A percentile compares a stretch with the other conserved stretches of the same genome.
Conservation (phyloP, 164 flowering plant genomes). For the Sedum album region DNA sequence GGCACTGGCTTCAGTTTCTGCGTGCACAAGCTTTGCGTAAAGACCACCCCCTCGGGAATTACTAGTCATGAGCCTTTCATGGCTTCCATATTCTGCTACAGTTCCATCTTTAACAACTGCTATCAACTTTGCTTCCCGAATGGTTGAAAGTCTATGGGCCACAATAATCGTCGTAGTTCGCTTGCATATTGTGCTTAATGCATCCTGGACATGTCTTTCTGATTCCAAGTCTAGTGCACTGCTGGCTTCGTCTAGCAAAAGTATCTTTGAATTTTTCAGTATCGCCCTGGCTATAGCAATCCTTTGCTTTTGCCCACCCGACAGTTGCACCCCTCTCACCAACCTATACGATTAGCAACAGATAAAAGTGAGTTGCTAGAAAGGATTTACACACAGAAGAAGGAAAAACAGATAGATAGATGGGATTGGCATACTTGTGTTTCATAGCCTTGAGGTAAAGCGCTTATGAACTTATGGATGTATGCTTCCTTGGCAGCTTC, state of each 20-base stretch:
- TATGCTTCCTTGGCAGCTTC: constrained; percentile 65
- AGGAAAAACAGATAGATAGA: background rate
- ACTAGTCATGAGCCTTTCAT: constrained; percentile 46
- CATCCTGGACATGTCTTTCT: constrained; percentile 58
- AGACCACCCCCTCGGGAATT: constrained; percentile 34
- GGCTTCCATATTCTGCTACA: constrained; percentile 50
- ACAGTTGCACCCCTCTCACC: constrained; percentile 19
- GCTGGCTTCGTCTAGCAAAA: no score
- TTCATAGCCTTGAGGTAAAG: constrained; percentile 71
- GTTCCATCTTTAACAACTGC: constrained; percentile 49
- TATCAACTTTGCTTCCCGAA: constrained; percentile 47
- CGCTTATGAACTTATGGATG: constrained; percentile 59
- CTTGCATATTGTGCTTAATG: constrained; percentile 36
- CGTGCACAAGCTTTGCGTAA: constrained; percentile 46
- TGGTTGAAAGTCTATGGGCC: constrained; percentile 68
- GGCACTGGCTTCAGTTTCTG: constrained; percentile 56
- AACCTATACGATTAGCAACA: constrained; percentile 24
- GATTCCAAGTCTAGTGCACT: constrained; percentile 78
- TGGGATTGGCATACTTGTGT: no score
- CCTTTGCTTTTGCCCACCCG: background rate
- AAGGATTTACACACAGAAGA: no score
- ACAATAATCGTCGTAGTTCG: constrained; percentile 53
- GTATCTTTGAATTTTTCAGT: no score
- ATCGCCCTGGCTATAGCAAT: constrained; percentile 21
- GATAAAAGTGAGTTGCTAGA: background rate